Percentiles rank a stretch among this genome's conserved stretches.
phyloP scores from a whole-genome alignment of 2,329 filamentous ascomycete genomes.

The Colletotrichum tabaci region DNA sequence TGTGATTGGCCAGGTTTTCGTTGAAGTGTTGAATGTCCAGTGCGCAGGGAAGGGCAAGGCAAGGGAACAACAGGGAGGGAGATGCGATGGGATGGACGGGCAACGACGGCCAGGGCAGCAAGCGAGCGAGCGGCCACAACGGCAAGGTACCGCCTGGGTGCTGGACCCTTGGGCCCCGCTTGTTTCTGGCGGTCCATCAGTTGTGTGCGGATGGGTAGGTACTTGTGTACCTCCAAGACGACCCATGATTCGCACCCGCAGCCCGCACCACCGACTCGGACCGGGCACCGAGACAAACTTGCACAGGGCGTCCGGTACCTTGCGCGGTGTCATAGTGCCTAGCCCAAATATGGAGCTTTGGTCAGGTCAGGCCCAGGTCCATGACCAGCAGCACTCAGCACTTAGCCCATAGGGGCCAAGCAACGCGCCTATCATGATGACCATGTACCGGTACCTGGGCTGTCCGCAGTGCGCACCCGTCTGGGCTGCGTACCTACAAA shows the following conservation, averaged over 20 bases:
- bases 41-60: slow-evolving; percentile 35
- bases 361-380: neutral
- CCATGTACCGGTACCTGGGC: slow-evolving; percentile 30
- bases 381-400: neutral
- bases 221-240: too few relatives aligned
- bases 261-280: neutral
- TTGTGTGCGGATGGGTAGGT: too few relatives aligned
- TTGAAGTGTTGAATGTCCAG: slow-evolving; percentile 48
- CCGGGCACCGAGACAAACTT: slow-evolving; percentile 4
- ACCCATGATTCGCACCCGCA: neutral
- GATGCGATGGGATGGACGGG: slow-evolving; percentile 35
- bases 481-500: slow-evolving; percentile 34
- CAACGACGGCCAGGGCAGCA: slow-evolving; percentile 1
- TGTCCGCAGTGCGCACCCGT: slow-evolving; percentile 13
- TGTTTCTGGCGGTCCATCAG: slow-evolving; percentile 28
- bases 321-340: neutral
- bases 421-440: neutral
- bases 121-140: slow-evolving; percentile 19
- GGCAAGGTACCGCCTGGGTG: slow-evolving; percentile 9
- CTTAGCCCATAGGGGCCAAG: neutral
- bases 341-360: slow-evolving; percentile 1
- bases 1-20: slow-evolving; percentile 44
- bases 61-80: slow-evolving; percentile 10
- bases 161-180: slow-evolving; percentile 38
- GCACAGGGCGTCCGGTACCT: slow-evolving; percentile 8